Evolutionary conservation across 208 protist species (phyloP).

Genomic region (Crithidia brevicula): DNA sequence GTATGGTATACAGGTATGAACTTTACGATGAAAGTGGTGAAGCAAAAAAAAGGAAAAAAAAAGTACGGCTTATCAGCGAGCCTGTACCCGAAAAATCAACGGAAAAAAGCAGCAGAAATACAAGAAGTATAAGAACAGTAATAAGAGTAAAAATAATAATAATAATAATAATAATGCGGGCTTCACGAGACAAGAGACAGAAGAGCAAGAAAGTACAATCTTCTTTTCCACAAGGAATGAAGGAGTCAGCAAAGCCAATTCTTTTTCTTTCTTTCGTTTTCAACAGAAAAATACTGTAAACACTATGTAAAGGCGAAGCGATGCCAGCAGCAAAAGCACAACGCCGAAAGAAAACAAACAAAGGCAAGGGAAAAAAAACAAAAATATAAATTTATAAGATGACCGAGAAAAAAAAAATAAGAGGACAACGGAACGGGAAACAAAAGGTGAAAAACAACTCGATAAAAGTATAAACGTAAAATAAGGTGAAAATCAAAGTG

Average conservation of each 20-base stretch:
- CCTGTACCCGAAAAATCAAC: neutral
- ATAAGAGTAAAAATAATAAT: neutral
- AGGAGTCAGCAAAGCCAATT: too few species aligned
- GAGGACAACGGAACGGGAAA: neutral
- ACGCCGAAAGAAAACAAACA: neutral
- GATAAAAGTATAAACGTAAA: too few species aligned
- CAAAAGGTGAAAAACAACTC: conserved; percentile 2
- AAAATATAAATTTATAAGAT: conserved; percentile 4
- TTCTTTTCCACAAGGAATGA: neutral
- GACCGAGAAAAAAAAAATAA: conserved; percentile 13
- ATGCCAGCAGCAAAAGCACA: neutral
- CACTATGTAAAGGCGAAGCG: too few species aligned
- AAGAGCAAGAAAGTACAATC: neutral
- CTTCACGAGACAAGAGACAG: neutral
- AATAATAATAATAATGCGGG: neutral
- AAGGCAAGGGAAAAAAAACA: neutral
- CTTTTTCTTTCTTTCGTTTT: too few species aligned
- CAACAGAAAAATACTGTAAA: too few species aligned
- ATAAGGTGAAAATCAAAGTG: too few species aligned
- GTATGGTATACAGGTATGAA: neutral
- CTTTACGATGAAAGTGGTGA: neutral
- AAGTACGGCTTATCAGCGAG: neutral
- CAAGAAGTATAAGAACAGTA: neutral
- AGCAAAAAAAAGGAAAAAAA: conserved; percentile 5
- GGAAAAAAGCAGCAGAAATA: neutral